These are phyloP conservation scores for Artemisia argyi DNA, from an alignment of 129 eudicot species.

Conservation along the genomic window DNA sequence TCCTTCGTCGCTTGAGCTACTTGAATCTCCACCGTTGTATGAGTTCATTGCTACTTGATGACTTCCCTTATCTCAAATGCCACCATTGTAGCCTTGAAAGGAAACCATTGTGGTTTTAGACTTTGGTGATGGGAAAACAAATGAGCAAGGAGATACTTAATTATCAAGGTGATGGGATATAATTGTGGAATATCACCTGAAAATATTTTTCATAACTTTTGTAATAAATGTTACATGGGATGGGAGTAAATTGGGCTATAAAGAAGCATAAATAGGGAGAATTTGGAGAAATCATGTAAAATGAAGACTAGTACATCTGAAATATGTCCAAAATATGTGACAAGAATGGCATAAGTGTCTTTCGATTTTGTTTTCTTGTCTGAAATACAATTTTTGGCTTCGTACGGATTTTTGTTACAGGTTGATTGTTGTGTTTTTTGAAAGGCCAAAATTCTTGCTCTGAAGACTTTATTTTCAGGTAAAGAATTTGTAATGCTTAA, in stretches of 20 bases:
- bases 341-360: constrained; percentile 13
- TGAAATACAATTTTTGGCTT: background rate
- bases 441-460: background rate
- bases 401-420: background rate
- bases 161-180: constrained; percentile 9
- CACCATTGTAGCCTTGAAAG: background rate
- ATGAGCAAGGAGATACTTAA: constrained; percentile 3
- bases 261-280: constrained; percentile 23
- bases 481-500: too few species aligned
- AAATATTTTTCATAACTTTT: constrained; percentile 14
- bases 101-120: constrained; percentile 17
- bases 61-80: constrained; percentile 9
- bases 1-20: constrained; percentile 12
- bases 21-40: constrained; percentile 14
- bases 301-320: background rate
- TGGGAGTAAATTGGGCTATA: constrained; percentile 17
- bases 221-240: constrained; percentile 22
- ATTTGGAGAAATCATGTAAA: background rate
- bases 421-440: background rate
- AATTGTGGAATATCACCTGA: constrained; percentile 20
- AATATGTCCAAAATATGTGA: constrained; percentile 24
- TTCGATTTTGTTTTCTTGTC: constrained; percentile 9
- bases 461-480: too few species aligned
- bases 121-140: background rate
- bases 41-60: constrained; percentile 1